Evolutionary conservation across 2,329 filamentous ascomycete species (phyloP).

Genomic region (Aspergillus aculeatinus): DNA sequence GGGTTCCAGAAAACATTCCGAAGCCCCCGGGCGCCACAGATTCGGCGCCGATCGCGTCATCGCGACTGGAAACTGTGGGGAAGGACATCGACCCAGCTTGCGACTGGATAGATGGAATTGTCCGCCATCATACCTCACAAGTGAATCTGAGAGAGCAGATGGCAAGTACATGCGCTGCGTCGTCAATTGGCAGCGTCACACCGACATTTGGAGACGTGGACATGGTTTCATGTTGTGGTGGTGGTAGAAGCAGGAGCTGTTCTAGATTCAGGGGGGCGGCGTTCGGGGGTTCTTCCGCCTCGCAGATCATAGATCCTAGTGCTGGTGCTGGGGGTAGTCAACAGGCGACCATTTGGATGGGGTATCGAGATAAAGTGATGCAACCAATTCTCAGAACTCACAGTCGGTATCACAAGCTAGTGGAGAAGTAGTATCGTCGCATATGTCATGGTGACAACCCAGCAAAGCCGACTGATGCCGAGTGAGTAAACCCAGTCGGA

Average conservation of each 20-base stretch:
- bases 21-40: background rate
- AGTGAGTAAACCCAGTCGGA: no score
- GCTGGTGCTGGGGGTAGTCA: background rate
- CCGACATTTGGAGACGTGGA: background rate
- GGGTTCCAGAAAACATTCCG: background rate
- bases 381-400: background rate
- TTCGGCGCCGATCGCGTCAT: conserved; percentile 9
- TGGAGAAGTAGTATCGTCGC: background rate
- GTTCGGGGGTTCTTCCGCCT: background rate
- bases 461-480: background rate
- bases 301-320: background rate
- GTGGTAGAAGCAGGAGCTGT: background rate
- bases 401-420: background rate
- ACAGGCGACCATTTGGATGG: background rate
- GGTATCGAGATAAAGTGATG: background rate
- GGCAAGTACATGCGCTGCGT: background rate
- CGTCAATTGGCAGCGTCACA: background rate
- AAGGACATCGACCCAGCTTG: background rate
- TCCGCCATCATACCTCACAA: background rate
- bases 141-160: background rate
- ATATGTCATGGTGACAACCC: background rate
- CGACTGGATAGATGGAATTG: background rate
- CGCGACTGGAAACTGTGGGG: background rate
- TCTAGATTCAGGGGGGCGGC: background rate
- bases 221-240: background rate